phyloP scores from a whole-genome alignment of 2,329 filamentous ascomycete genomes.

The Calonectria multiphialidica region DNA sequence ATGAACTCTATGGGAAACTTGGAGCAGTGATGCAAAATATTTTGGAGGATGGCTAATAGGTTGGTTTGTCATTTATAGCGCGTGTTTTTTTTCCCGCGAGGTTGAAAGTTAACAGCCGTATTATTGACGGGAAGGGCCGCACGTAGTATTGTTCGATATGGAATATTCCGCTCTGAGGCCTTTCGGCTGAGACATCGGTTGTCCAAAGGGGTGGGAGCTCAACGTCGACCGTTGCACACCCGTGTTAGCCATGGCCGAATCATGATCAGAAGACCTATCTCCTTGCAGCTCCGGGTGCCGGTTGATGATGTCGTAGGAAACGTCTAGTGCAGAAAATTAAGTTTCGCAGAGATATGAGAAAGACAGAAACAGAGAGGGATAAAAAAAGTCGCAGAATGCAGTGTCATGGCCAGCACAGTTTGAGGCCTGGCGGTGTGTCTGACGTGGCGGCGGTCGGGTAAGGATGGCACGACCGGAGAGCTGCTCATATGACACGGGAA shows the following conservation, averaged over 20 bases:
- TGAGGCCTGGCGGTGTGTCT: constrained; percentile 2
- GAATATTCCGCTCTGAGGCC: not conserved
- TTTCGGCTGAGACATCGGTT: not conserved
- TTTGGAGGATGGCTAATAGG: not conserved
- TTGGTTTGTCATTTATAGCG: not conserved
- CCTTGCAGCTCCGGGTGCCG: not conserved
- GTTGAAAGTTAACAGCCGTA: not conserved
- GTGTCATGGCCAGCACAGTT: not conserved
- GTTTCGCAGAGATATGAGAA: not conserved
- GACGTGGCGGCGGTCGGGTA: constrained; percentile 2
- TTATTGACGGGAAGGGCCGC: not conserved
- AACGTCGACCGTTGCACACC: not conserved
- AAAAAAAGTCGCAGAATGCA: not conserved
- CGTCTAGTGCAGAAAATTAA: not conserved
- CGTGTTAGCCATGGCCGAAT: not conserved
- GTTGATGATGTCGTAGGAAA: constrained; percentile 1
- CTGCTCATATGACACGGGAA: constrained; percentile 4
- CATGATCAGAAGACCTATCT: not conserved
- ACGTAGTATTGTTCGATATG: not conserved
- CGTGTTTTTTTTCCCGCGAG: not conserved
- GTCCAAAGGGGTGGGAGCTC: not conserved
- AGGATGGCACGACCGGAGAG: constrained; percentile 6
- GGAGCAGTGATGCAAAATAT: constrained; percentile 33
- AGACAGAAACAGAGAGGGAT: too few relatives aligned
- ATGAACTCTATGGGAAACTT: constrained; percentile 47